phyloP scores from a whole-genome alignment of 306 rosid genomes.

The Gillenia trifoliata region DNA sequence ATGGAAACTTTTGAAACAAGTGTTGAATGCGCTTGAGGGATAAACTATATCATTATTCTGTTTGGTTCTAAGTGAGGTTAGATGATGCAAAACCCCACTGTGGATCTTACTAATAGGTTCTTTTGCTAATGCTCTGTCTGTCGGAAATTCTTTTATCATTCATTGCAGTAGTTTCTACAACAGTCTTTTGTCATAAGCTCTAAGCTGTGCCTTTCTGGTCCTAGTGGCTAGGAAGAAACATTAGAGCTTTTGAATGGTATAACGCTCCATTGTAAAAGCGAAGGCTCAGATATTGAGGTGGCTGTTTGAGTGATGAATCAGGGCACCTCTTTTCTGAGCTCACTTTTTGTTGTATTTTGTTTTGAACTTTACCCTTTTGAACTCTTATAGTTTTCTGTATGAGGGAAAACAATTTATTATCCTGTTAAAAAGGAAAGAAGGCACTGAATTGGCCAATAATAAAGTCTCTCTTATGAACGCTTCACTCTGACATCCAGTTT shows the following conservation, averaged over 20 bases:
- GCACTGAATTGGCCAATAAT: not conserved
- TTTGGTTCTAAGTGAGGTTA: not conserved
- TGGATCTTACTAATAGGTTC: not conserved
- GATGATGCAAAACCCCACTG: not conserved
- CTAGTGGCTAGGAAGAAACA: not conserved
- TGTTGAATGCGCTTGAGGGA: not conserved
- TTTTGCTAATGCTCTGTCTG: not conserved
- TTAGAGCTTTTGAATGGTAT: not conserved
- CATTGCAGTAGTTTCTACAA: not conserved
- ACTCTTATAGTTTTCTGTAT: not conserved
- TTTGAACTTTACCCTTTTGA: too few species aligned
- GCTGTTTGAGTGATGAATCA: not conserved
- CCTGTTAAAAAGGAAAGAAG: not conserved
- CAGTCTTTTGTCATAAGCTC: not conserved
- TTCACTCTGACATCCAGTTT: too few species aligned
- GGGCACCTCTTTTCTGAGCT: not conserved
- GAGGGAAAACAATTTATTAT: too few species aligned
- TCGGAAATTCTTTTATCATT: not conserved
- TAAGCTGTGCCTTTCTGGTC: not conserved
- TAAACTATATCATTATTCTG: not conserved
- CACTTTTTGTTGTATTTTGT: not conserved
- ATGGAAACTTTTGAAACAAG: not conserved
- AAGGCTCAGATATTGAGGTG: not conserved
- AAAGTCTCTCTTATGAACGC: too few species aligned
- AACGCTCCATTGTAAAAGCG: not conserved